Base-by-base conservation (phyloP, 495 filamentous ascomycete genomes). In the Penicillium mononematosum region DNA sequence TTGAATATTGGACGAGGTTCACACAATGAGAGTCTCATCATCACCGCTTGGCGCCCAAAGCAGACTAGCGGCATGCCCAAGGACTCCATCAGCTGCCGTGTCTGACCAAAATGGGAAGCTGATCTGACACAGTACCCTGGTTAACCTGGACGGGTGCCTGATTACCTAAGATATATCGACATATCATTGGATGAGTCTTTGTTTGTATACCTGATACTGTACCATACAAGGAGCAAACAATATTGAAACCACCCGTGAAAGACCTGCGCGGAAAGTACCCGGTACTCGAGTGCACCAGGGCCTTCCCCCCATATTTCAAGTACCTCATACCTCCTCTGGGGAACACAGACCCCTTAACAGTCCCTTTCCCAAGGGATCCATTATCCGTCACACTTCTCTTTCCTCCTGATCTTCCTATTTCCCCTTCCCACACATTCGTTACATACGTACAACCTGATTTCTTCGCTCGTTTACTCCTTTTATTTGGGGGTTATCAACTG, bases 291-390 rank as follows among this genome's bases (percentile, higher is more conserved):
- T 8, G 16, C 43, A 47, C 34, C 27, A 41, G 5, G 24, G 22
- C 17, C 1, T 7, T 14, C 32, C 53, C 43, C 54, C 36, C 24
- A 24, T 56, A 34, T 42, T 36, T 2, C 9, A 50, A 31, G 54
- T 56, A 56, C 54, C 54, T 50, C 45, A 44, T 56, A 56, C 54
- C 44, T 55, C 36, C 42, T 46, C 53, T 29, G 44, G 53, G 53
- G 53, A 44, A 58, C 49, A 54, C 56, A 39, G 48, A 43, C 59
- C 59, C 59, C 59, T 61, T 61, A 54, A 46, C 50, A 53, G 50
- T 50, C 59, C 59, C 59, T 53, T 56, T 47, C 47, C 32, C 49
- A 61, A 45, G 59, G 53, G 54, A 50, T 50, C 54, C 54, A 56
- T 58, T 20, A 54, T 45, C 52, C 41, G 43, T 50, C 55, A 50